Evolutionary conservation across 352 stramenopile genomes (phyloP), one percentile per base, ranked within the genome.

Genomic region (Peronospora farinosa): DNA sequence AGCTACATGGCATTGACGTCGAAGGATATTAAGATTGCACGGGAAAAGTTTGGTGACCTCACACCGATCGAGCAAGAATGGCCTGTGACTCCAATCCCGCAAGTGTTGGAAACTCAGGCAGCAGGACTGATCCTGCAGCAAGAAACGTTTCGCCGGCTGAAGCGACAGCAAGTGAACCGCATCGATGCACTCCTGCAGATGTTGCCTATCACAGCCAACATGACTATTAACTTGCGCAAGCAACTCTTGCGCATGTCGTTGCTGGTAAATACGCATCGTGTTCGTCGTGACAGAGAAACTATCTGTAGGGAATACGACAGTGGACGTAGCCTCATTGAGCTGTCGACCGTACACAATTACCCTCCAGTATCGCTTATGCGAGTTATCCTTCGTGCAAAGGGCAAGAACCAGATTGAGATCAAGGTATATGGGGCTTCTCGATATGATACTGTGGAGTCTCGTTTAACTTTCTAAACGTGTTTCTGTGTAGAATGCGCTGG

Each of bases 141-240:
- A 60, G 81, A 92, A 60, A 89, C 75, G 11, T 92, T 92, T 62
- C 77, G 76, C n/a, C 77, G 81, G 5, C 60, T 92, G n/a, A 90
- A 89, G 51, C 69, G 77, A 15, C 67, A 74, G 46, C 81, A 88
- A 54, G 81, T 92, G 53, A 80, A 89, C 30, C 77, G 81, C 51
- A 88, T 92, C 35, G 81, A 92, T 40, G 75, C 77, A 28, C 60
- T 90, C 7, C 39, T 92, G 53, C 69, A 88, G 54, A 86, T 92
- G 81, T 66, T 92, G 54, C 81, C 81, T 16, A 92, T 92, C 58
- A 90, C 78, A 7, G 79, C 81, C 50, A 92, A 92, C 51, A 85
- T 92, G 74, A 92, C 81, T 23, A 74, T 92, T 30, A 92, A 92
- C 46, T 52, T 92, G 54, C 72, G 78, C 40, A 92, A 92, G 55